Base-by-base conservation (phyloP, 2,329 filamentous ascomycete species). In the Hypoxylon sp. region DNA sequence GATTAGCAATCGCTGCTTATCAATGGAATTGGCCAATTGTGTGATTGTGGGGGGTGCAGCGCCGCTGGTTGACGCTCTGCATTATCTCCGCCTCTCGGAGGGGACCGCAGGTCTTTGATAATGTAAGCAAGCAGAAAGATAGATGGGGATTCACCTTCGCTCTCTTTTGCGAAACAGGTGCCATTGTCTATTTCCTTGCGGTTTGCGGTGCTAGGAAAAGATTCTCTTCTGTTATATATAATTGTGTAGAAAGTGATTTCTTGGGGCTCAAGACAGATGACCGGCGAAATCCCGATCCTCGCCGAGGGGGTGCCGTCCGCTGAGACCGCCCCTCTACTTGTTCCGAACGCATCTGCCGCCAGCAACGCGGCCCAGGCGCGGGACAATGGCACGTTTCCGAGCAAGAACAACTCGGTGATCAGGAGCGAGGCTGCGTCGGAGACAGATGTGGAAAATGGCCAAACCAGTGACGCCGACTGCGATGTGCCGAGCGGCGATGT, bases 401-500 rank as follows among this genome's bases (percentile, higher is more conserved):
- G 32, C 46, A 25, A 62, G 17, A 51, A 48, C 21, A 63, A 49
- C 14, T 45, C 59, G 21, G 63, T 50, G 5, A 13, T 23, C 11
- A 43, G 48, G 21, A 25, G 23, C 10, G 46, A 56, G 32, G n/a
- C 38, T 43, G 38, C 38, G 17, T 21, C 38, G 17, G 58, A 36
- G 17, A 43, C 56, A 10, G 73, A 80, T 67, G 69, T 78, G 53
- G 70, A 77, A 68, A 69, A 74, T 72, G 60, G 73, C 68, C 53
- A 72, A 41, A 63, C 70, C 72, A 51, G 63, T 63, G 66, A 65
- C 43, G 34, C 65, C 65, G 49, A 83, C 30, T 75, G 74, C 25
- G 78, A 77, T 36, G 73, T 75, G 69, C 69, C 68, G 28, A 52
- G 73, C 30, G 75, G 72, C 30, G 64, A 76, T 32, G 75, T 67